These are phyloP conservation scores for Baorangia bicolor DNA, from an alignment of 768 basidiomycete species.

Conservation along the genomic window DNA sequence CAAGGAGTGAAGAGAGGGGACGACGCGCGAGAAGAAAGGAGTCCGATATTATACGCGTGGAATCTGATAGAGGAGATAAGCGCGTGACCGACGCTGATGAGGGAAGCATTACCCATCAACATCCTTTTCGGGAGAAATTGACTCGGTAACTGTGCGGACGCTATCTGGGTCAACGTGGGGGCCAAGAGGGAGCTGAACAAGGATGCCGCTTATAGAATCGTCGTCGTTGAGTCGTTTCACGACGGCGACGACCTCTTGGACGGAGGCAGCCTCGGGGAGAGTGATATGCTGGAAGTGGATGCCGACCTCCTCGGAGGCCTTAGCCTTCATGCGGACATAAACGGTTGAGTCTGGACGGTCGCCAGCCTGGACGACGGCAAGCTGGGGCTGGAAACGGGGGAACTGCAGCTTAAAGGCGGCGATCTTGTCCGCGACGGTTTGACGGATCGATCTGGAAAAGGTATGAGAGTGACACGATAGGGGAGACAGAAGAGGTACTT, in stretches of 20 bases:
- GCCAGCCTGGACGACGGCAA: conserved; percentile 94
- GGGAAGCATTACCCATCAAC: conserved; percentile 78
- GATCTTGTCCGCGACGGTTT: conserved; percentile 71
- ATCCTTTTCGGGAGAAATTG: conserved; percentile 91
- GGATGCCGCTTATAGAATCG: conserved; percentile 77
- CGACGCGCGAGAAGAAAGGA: conserved; percentile 86
- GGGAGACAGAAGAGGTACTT: conserved; percentile 51
- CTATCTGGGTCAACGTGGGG: conserved; percentile 77
- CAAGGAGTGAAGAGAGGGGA: conserved; percentile 91
- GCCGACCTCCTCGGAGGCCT: conserved; percentile 92
- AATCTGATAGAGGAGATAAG: conserved; percentile 53
- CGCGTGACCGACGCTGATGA: not conserved
- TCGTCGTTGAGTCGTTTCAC: conserved; percentile 86
- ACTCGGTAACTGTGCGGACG: conserved; percentile 91
- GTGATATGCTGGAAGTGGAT: conserved; percentile 82
- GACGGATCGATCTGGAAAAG: conserved; percentile 70
- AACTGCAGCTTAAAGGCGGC: conserved; percentile 56
- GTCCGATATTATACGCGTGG: conserved; percentile 98
- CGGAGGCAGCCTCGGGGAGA: conserved; percentile 63
- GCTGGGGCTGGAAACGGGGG: conserved; percentile 88
- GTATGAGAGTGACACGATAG: conserved; percentile 14
- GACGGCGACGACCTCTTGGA: conserved; percentile 71
- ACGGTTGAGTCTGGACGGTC: conserved; percentile 85
- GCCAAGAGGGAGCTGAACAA: conserved; percentile 94
- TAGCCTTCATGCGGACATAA: conserved; percentile 97